Evolutionary conservation across 2,329 filamentous ascomycete species (phyloP).

Genomic region (Ophiocordyceps camponoti-rufipedis): DNA sequence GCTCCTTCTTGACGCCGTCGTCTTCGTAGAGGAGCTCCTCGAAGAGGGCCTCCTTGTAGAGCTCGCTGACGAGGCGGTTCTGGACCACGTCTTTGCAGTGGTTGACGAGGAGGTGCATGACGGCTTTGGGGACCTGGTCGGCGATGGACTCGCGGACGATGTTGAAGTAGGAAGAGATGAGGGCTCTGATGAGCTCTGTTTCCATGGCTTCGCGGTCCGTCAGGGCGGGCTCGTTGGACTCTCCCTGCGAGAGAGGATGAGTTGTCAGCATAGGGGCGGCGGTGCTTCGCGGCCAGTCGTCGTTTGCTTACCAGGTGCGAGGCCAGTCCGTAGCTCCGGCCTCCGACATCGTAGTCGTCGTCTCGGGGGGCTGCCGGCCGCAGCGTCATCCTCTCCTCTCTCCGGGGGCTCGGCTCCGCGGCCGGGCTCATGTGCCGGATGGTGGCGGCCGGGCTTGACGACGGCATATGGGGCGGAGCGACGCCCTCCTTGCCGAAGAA

Average conservation of each 20-base stretch:
- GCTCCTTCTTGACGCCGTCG: constrained; percentile 89
- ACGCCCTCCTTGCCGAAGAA: constrained; percentile 93
- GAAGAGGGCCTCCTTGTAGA: constrained; percentile 85
- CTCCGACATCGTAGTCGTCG: constrained; percentile 24
- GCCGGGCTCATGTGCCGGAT: constrained; percentile 59
- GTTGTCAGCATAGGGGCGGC: background rate
- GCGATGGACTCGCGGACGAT: constrained; percentile 98
- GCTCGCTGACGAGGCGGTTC: constrained; percentile 84
- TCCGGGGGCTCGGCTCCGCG: constrained; percentile 63
- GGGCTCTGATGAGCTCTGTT: constrained; percentile 86
- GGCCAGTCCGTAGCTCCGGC: constrained; percentile 21
- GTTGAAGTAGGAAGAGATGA: constrained; percentile 98
- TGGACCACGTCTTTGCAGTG: constrained; percentile 97
- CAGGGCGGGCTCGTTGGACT: constrained; percentile 62
- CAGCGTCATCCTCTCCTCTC: constrained; percentile 40
- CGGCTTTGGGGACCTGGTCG: constrained; percentile 93
- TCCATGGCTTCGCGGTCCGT: constrained; percentile 94
- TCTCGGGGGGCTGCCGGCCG: constrained; percentile 25
- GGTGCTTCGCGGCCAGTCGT: background rate
- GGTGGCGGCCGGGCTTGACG: constrained; percentile 12
- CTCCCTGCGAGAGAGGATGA: constrained; percentile 22
- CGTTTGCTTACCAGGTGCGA: constrained; percentile 40
- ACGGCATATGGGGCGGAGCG: constrained; percentile 18
- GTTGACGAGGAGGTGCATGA: constrained; percentile 97
- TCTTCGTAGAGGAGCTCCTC: constrained; percentile 93